phyloP scores from a whole-genome alignment of 2,329 filamentous ascomycete species.

The Westerdykella aurantiaca region DNA sequence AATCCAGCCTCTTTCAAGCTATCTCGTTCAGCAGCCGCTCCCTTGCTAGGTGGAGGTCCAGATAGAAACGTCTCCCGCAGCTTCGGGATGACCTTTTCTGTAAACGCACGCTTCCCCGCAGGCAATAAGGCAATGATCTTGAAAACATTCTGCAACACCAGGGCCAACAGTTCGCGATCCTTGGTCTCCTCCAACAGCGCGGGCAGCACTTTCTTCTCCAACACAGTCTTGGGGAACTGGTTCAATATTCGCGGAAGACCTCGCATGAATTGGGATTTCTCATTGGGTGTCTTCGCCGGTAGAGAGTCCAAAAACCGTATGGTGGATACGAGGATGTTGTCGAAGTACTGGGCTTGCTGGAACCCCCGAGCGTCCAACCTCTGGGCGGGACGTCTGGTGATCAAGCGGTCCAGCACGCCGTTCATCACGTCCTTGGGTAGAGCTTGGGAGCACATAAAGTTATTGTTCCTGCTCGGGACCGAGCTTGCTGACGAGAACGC shows the following conservation, averaged over 20 bases:
- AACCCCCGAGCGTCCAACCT: constrained; percentile 85
- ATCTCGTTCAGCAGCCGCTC: constrained; percentile 63
- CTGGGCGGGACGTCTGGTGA: constrained; percentile 81
- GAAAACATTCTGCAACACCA: constrained; percentile 88
- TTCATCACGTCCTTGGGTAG: constrained; percentile 72
- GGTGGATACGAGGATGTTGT: constrained; percentile 92
- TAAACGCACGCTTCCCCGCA: constrained; percentile 66
- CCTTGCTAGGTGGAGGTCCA: constrained; percentile 40
- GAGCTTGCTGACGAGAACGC: constrained; percentile 72
- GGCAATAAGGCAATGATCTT: constrained; percentile 78
- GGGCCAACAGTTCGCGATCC: constrained; percentile 75
- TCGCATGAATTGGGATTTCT: constrained; percentile 87
- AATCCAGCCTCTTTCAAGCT: constrained; percentile 79
- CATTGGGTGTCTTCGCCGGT: constrained; percentile 82
- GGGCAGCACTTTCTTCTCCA: constrained; percentile 90
- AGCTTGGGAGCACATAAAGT: constrained; percentile 72
- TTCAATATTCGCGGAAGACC: constrained; percentile 81
- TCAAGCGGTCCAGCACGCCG: constrained; percentile 74
- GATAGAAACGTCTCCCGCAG: constrained; percentile 76
- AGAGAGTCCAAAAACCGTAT: constrained; percentile 91
- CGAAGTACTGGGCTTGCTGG: constrained; percentile 91
- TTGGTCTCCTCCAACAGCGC: constrained; percentile 90
- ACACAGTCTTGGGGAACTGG: constrained; percentile 86
- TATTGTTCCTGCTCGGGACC: constrained; percentile 73
- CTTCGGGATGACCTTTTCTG: constrained; percentile 77